A percentile compares a stretch with the other conserved stretches of the same genome.
Evolutionary conservation across 371 early-diverging fungal genomes (phyloP).

Genomic region (Mortierella sp.): DNA sequence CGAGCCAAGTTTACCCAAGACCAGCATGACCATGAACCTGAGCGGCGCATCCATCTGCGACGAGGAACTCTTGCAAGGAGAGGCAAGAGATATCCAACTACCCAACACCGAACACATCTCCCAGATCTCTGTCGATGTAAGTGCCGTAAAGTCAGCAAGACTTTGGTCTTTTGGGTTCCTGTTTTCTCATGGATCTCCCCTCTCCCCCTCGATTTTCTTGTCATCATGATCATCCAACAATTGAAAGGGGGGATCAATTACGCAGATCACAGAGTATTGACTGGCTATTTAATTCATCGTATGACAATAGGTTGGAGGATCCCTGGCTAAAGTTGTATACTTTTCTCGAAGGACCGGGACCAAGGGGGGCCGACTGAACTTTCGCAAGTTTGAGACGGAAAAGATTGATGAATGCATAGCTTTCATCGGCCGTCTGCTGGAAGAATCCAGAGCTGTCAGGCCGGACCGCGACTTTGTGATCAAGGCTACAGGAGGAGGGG

Average conservation of each 20-base stretch:
- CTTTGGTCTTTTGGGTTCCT: too few species aligned
- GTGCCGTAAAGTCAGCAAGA: conserved; percentile 8
- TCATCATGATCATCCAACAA: too few species aligned
- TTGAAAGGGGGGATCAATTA: too few species aligned
- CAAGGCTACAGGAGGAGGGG: conserved; percentile 91
- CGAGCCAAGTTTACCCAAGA: conserved; percentile 19
- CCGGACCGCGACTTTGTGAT: conserved; percentile 59
- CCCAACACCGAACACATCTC: conserved; percentile 87
- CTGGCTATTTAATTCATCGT: too few species aligned
- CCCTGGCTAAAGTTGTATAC: conserved; percentile 94
- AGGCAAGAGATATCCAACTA: conserved; percentile 83
- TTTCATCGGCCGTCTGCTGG: conserved; percentile 79
- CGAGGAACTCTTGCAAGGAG: conserved; percentile 61
- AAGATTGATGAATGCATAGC: conserved; percentile 88
- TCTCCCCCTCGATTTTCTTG: neutral
- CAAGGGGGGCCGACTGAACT: conserved; percentile 91
- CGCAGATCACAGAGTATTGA: too few species aligned
- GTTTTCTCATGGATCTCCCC: neutral
- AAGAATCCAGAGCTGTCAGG: conserved; percentile 57
- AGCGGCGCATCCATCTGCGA: conserved; percentile 76
- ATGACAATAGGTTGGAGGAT: conserved; percentile 83
- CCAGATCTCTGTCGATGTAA: conserved; percentile 93
- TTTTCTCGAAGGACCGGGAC: conserved; percentile 67
- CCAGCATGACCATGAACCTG: conserved; percentile 67
- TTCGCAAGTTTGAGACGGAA: conserved; percentile 94